Evolutionary conservation across 768 basidiomycete species (phyloP).

Genomic region (Hemileccinum rubropunctum): DNA sequence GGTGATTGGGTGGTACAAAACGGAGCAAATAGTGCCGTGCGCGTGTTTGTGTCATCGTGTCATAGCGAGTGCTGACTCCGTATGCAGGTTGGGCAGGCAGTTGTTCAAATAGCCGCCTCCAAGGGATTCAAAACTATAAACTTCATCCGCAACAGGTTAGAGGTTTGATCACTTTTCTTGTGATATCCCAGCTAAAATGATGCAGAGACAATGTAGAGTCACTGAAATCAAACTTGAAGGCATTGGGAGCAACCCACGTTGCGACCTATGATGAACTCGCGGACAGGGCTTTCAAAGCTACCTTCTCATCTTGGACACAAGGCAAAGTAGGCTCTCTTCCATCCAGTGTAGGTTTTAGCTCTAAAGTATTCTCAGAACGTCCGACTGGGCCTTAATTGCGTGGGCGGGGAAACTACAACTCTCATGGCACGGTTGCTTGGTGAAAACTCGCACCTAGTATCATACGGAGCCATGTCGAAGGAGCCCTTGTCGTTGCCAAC

Average conservation of each 20-base stretch:
- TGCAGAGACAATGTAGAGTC: conserved; percentile 51
- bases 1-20: conserved; percentile 88
- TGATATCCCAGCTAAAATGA: not conserved
- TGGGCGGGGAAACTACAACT: conserved; percentile 66
- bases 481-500: conserved; percentile 75
- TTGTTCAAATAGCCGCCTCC: conserved; percentile 80
- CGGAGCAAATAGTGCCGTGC: conserved; percentile 79
- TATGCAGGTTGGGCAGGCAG: conserved; percentile 72
- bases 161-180: not conserved
- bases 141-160: conserved; percentile 70
- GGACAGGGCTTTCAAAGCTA: conserved; percentile 51
- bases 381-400: conserved; percentile 53
- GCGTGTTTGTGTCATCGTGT: conserved; percentile 19
- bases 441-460: conserved; percentile 68
- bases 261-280: conserved; percentile 73
- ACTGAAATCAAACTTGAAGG: conserved; percentile 48
- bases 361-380: conserved; percentile 31
- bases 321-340: conserved; percentile 45
- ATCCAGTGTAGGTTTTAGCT: conserved; percentile 6
- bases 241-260: conserved; percentile 73
- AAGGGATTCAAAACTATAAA: conserved; percentile 77
- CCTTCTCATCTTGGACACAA: conserved; percentile 61
- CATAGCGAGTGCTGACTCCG: not conserved
- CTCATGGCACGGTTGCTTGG: conserved; percentile 69
- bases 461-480: conserved; percentile 91